These are phyloP conservation scores for Alternaria novae-zelandiae DNA, from an alignment of 2,329 filamentous ascomycete genomes.

Conservation along the genomic window DNA sequence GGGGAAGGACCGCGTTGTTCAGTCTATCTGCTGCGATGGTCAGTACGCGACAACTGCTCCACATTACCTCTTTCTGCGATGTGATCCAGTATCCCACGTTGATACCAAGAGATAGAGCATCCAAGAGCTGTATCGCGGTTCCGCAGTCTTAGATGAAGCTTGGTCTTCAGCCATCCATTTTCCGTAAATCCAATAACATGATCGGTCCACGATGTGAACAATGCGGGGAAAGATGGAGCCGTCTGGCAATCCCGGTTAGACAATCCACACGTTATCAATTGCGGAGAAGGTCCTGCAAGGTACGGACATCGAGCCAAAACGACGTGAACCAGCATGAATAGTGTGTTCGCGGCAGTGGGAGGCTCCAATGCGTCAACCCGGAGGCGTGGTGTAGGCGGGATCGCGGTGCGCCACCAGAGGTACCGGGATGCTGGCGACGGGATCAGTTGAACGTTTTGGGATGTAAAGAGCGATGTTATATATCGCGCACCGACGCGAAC, in stretches of 20 bases:
- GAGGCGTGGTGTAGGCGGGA: neutral
- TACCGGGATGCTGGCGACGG: slow-evolving; percentile 1
- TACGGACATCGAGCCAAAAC: neutral
- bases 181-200: neutral
- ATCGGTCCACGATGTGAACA: neutral
- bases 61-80: neutral
- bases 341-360: neutral
- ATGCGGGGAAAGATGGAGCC: slow-evolving; percentile 1
- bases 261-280: neutral
- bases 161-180: neutral
- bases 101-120: neutral
- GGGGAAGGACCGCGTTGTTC: neutral
- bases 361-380: neutral
- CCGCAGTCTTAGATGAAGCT: neutral
- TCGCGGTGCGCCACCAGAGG: neutral
- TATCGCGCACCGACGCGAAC: neutral
- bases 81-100: neutral
- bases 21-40: neutral
- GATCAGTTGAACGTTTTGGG: slow-evolving; percentile 14
- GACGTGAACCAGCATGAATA: neutral
- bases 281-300: slow-evolving; percentile 5
- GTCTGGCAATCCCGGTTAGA: neutral
- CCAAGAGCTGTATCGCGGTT: neutral
- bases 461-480: slow-evolving; percentile 9
- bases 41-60: neutral